phyloP scores from a whole-genome alignment of 768 basidiomycete genomes.

The Lactarius hatsudake region DNA sequence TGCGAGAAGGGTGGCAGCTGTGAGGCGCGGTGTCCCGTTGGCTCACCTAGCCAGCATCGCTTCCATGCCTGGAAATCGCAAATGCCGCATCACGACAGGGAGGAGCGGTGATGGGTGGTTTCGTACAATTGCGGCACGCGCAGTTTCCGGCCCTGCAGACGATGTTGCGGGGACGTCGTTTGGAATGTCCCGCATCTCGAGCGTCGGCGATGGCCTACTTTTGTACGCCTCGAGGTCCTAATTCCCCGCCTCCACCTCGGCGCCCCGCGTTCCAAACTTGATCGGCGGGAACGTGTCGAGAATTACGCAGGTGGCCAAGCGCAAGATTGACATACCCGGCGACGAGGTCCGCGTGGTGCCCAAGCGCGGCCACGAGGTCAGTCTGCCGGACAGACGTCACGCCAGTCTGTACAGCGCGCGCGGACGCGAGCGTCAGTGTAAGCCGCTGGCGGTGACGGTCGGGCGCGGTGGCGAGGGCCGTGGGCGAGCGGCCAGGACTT shows the following conservation, averaged over 20 bases:
- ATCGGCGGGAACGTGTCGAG: too few relatives aligned
- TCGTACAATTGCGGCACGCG: slow-evolving; percentile 44
- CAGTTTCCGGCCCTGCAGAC: background rate
- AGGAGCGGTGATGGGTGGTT: background rate
- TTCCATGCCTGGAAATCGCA: slow-evolving; percentile 34
- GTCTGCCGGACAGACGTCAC: slow-evolving; percentile 52
- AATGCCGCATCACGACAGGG: background rate
- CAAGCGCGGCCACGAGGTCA: slow-evolving; percentile 86
- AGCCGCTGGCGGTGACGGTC: slow-evolving; percentile 20
- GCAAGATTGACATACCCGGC: slow-evolving; percentile 57
- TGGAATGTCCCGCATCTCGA: background rate
- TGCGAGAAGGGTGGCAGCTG: slow-evolving; percentile 35
- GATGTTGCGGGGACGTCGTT: background rate
- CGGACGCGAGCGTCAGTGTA: slow-evolving; percentile 40
- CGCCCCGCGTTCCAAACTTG: background rate
- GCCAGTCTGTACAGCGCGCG: slow-evolving; percentile 52
- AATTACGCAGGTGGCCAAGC: slow-evolving; percentile 46
- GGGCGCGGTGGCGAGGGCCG: slow-evolving; percentile 35
- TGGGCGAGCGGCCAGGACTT: slow-evolving; percentile 80
- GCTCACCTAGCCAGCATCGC: slow-evolving; percentile 31
- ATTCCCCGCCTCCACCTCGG: slow-evolving; percentile 30
- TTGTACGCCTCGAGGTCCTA: slow-evolving; percentile 12
- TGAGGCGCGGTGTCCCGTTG: slow-evolving; percentile 27
- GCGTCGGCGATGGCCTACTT: background rate
- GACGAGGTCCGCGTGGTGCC: slow-evolving; percentile 71